Evolutionary conservation across 352 stramenopile genomes (phyloP).

Genomic region (Pythium coloratum): DNA sequence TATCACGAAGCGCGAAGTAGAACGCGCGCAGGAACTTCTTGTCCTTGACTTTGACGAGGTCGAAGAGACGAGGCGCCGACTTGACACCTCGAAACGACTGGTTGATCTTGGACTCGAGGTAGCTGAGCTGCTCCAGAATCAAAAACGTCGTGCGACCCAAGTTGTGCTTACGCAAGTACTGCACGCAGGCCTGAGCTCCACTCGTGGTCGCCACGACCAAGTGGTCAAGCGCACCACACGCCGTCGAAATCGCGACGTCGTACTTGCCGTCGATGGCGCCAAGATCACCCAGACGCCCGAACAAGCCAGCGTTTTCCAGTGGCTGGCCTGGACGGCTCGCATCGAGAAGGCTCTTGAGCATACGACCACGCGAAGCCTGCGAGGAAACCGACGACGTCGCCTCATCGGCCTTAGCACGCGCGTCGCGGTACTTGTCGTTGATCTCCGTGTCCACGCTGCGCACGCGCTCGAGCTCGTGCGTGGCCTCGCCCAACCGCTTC

Average conservation of each 20-base stretch:
- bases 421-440: slow-evolving; percentile 60
- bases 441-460: slow-evolving; percentile 51
- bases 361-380: slow-evolving; percentile 67
- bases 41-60: slow-evolving; percentile 88
- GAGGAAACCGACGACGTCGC: slow-evolving; percentile 63
- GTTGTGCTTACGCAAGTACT: slow-evolving; percentile 95
- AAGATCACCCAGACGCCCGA: slow-evolving; percentile 96
- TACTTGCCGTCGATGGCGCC: slow-evolving; percentile 95
- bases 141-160: slow-evolving; percentile 97
- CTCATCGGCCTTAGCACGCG: slow-evolving; percentile 78
- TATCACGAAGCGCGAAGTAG: slow-evolving; percentile 97
- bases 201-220: slow-evolving; percentile 97
- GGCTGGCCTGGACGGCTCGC: slow-evolving; percentile 88
- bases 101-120: slow-evolving; percentile 66
- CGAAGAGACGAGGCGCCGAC: slow-evolving; percentile 77
- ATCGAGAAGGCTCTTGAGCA: slow-evolving; percentile 91
- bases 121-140: slow-evolving; percentile 97
- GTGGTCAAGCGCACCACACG: slow-evolving; percentile 95
- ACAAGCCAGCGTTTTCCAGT: slow-evolving; percentile 92
- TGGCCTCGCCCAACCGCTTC: slow-evolving; percentile 69
- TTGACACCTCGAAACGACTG: slow-evolving; percentile 64
- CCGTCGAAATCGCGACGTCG: slow-evolving; percentile 98
- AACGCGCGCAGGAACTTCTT: slow-evolving; percentile 92
- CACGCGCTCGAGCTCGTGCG: slow-evolving; percentile 73
- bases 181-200: slow-evolving; percentile 94